Percentiles rank a stretch among this genome's conserved stretches.
phyloP scores from a whole-genome alignment of 805 yeast species.

The Lipomyces kockii region DNA sequence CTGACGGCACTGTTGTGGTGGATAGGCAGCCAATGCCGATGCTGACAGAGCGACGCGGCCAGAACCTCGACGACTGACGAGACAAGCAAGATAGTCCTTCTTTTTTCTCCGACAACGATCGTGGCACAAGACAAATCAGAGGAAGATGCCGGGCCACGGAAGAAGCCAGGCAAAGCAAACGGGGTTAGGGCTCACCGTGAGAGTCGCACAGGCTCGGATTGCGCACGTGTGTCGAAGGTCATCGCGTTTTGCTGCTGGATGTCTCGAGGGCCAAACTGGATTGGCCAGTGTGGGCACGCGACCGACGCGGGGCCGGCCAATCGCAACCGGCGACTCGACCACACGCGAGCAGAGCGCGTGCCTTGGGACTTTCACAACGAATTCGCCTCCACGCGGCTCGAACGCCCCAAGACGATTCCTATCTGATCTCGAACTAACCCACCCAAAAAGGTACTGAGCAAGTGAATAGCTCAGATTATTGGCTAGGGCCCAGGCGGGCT shows the following conservation, averaged over 20 bases:
- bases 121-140: background rate
- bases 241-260: no score
- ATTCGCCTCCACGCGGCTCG: background rate
- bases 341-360: conserved; percentile 28
- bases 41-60: no score
- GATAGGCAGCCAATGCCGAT: no score
- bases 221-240: background rate
- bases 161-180: background rate
- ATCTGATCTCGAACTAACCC: background rate
- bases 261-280: background rate
- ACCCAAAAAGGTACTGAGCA: background rate
- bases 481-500: background rate
- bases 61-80: no score
- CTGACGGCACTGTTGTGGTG: no score
- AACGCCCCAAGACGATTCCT: no score
- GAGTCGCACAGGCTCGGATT: background rate
- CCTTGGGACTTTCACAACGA: background rate
- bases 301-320: conserved; percentile 22
- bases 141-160: background rate
- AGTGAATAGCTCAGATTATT: background rate
- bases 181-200: background rate
- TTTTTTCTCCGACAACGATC: no score
- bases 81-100: no score
- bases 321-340: conserved; percentile 18
- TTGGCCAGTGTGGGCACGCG: conserved; percentile 29